phyloP scores from a whole-genome alignment of 2,329 filamentous ascomycete genomes.

The Phialemonium atrogriseum region DNA sequence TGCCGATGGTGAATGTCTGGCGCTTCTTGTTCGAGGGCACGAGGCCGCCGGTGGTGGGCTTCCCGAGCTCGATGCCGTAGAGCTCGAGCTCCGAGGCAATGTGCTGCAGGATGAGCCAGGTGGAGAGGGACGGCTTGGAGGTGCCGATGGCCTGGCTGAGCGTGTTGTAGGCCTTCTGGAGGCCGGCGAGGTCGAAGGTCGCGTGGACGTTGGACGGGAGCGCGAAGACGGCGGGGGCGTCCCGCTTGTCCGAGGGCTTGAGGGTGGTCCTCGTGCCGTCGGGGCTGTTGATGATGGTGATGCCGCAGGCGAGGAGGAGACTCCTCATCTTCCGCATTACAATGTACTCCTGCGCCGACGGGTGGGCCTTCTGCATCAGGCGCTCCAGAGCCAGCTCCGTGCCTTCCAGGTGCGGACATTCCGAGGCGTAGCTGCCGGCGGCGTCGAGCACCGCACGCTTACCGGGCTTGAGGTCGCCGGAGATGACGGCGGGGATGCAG shows the following conservation, averaged over 20 bases:
- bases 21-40: slow-evolving; percentile 6
- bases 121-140: slow-evolving; percentile 10
- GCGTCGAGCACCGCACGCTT: slow-evolving; percentile 7
- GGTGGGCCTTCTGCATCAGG: slow-evolving; percentile 12
- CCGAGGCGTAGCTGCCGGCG: slow-evolving; percentile 36
- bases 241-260: slow-evolving; percentile 15
- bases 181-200: slow-evolving; percentile 12
- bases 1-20: slow-evolving; percentile 12
- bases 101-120: slow-evolving; percentile 13
- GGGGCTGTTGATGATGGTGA: slow-evolving; percentile 23
- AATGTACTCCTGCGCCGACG: slow-evolving; percentile 9
- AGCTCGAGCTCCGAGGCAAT: slow-evolving; percentile 12
- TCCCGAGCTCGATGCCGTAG: slow-evolving; percentile 10
- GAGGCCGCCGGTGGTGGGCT: slow-evolving; percentile 6
- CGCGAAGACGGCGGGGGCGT: slow-evolving; percentile 13
- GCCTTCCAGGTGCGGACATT: slow-evolving; percentile 68
- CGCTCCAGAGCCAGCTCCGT: slow-evolving; percentile 28
- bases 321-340: slow-evolving; percentile 10
- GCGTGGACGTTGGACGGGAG: slow-evolving; percentile 2
- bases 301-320: slow-evolving; percentile 24
- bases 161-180: slow-evolving; percentile 12
- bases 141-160: slow-evolving; percentile 7
- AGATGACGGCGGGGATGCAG: slow-evolving; percentile 9
- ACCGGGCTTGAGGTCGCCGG: slow-evolving; percentile 5
- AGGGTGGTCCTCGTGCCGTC: slow-evolving; percentile 26